These are phyloP conservation scores for Cucurbita moschata DNA, from an alignment of 306 rosid species.

Conservation along the genomic window DNA sequence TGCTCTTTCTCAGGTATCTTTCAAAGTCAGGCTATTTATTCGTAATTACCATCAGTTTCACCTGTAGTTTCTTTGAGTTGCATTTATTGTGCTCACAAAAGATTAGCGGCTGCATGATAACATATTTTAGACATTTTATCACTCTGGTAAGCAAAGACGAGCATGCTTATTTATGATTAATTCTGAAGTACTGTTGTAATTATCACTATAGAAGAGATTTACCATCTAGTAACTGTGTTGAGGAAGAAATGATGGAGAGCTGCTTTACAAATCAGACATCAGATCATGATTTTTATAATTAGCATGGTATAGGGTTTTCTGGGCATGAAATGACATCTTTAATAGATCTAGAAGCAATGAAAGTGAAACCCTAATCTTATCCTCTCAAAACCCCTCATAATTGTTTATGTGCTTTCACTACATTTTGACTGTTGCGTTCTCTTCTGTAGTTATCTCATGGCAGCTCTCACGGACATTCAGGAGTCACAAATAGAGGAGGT, in stretches of 20 bases:
- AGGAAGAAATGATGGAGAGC: not conserved
- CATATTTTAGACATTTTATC: not conserved
- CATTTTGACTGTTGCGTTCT: not conserved
- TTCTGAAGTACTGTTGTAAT: not conserved
- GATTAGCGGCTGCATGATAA: not conserved
- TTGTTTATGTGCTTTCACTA: not conserved
- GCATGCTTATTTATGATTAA: not conserved
- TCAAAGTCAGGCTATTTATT: not conserved
- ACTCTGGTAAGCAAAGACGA: not conserved
- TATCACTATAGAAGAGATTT: not conserved
- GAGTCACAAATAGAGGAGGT: constrained; percentile 94
- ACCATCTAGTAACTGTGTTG: not conserved
- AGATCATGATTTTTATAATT: not conserved
- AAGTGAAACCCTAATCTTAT: not conserved
- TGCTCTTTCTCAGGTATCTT: constrained; percentile 73
- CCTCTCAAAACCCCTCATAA: constrained; percentile 2
- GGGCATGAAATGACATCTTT: not conserved
- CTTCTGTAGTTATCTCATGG: constrained; percentile 78
- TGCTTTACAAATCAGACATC: not conserved
- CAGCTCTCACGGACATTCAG: constrained; percentile 74
- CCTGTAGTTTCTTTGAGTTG: not conserved
- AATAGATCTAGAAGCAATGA: not conserved
- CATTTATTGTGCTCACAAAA: not conserved
- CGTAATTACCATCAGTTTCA: not conserved
- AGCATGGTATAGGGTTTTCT: not conserved